Evolutionary conservation across 1,139 yeast genomes (phyloP), one percentile per base, ranked within the genome.

Genomic region (Wickerhamiella pararugosa): DNA sequence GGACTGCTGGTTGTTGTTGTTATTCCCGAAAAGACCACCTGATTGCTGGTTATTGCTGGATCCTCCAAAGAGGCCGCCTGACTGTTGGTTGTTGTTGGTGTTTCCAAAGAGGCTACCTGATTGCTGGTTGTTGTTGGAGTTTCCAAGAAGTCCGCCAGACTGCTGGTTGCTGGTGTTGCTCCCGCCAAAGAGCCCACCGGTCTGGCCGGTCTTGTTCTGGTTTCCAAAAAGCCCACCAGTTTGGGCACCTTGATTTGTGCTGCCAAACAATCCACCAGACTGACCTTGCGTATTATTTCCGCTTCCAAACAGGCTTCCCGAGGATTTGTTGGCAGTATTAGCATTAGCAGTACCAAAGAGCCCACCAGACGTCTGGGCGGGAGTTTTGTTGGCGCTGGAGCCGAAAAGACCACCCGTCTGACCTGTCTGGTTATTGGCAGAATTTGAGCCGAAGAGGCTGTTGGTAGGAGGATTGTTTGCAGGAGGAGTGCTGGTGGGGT

Each of bases 181-280:
- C 7, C 8, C 27, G 2, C 36, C 40, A 26, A 37, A 37, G 30
- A 37, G 34, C 6, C 34, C 34, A 15, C 40, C 40, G 21, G 29
- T 44, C 29, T 53, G 33, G 25, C 46, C 43, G 47, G 47, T 25
- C 10, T 33, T 45, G 32, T 46, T 15, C 21, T 15, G 21, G 26
- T 9, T 44, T 5, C 66, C 66, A 57, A 69, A 68, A 25, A 68
- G 49, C 0, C 71, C 69, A 8, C 69, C 67, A 10, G 25, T 35
- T 21, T 27, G 32, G 15, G 10, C 10, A 7, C 15, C 25, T 15
- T 11, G 29, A 4, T 7, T 36, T 37, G 33, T 32, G 37, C 25
- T 29, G 11, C 35, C 47, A 44, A 34, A 46, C 34, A 40, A 33
- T 6, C 41, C 36, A n/a, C 44, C 44, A 11, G 34, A n/a, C 10